Evolutionary conservation across 2,329 filamentous ascomycete genomes (phyloP), one percentile per base, ranked within the genome.

Genomic region (Microsporum ferrugineum): DNA sequence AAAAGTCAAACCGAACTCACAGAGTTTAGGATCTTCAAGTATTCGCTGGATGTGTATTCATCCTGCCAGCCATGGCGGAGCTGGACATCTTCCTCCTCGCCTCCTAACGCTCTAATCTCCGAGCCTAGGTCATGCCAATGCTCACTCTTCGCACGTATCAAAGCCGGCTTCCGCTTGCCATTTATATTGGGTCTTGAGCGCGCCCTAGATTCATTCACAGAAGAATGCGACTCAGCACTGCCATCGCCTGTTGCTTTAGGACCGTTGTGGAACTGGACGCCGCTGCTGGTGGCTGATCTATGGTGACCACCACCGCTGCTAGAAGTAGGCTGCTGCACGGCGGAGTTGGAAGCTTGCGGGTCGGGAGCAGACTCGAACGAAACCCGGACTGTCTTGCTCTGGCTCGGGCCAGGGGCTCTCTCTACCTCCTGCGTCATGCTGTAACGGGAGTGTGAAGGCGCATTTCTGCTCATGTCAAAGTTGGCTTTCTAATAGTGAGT

Each of bases 31-130:
- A 91, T 83, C 61, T 88, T 88, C 68, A 95, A 88, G 69, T 95
- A 91, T 70, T 96, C 90, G 67, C 91, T 88, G 3, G 88, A 95
- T 70, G 90, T 88, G 72, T 95, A 91, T 73, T 96, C 90, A 67
- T 91, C 88, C 71, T 95, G 90, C 78, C 94, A 96, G 56, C 91
- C 91, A 76, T 96, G 91, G 57, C 91, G 84, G 72, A 86, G 82
- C 64, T 80, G 72, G 71, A 80, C 81, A 64, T 78, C 76, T 65
- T 78, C 81, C 64, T 82, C 81, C 41, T 75, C 75, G 41, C 77
- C 77, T 45, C 69, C 69, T 7, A 66, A 68, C 12, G 66, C 60
- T 6, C 71, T 60, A 58, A 68, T 71, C 31, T 73, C 70, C 38
- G 69, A 65, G 10, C 67, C 69, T 29, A 69, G 66, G 45, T 72